phyloP scores from a whole-genome alignment of 2,329 filamentous ascomycete species.

The Pleomassaria siparia region DNA sequence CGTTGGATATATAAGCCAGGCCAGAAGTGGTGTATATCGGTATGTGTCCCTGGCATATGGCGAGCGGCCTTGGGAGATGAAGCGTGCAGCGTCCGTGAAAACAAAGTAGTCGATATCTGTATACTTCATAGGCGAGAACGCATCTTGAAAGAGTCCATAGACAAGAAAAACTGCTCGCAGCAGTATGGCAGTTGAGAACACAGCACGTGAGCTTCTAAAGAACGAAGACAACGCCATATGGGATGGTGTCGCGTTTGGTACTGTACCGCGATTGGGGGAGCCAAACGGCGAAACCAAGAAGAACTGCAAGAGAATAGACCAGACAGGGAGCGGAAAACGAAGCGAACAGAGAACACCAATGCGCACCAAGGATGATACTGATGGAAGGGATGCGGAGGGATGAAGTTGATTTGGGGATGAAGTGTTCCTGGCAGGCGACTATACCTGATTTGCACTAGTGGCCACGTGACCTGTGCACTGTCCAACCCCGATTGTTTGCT shows the following conservation, averaged over 20 bases:
- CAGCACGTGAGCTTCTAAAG: slow-evolving; percentile 36
- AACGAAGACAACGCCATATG: slow-evolving; percentile 25
- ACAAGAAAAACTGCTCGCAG: slow-evolving; percentile 75
- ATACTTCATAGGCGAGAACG: slow-evolving; percentile 89
- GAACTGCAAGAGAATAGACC: neutral
- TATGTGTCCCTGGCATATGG: slow-evolving; percentile 93
- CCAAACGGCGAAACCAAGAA: neutral
- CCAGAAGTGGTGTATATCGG: slow-evolving; percentile 90
- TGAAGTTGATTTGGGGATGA: neutral
- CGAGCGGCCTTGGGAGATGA: slow-evolving; percentile 65
- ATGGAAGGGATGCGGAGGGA: neutral
- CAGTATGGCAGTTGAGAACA: slow-evolving; percentile 53
- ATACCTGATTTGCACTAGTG: slow-evolving; percentile 19
- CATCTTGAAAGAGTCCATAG: slow-evolving; percentile 92
- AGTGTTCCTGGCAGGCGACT: slow-evolving; percentile 5
- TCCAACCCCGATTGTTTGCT: slow-evolving; percentile 23
- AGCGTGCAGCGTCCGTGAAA: slow-evolving; percentile 92
- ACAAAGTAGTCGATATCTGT: slow-evolving; percentile 99
- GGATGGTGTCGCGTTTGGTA: neutral
- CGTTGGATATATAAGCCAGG: slow-evolving; percentile 87
- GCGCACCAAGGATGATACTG: neutral
- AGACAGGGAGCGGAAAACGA: neutral
- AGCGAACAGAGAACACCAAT: neutral
- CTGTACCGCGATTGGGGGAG: neutral
- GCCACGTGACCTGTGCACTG: slow-evolving; percentile 25